phyloP scores from a whole-genome alignment of 1,139 yeast genomes.

The Kurtzmaniella quercitrusa region DNA sequence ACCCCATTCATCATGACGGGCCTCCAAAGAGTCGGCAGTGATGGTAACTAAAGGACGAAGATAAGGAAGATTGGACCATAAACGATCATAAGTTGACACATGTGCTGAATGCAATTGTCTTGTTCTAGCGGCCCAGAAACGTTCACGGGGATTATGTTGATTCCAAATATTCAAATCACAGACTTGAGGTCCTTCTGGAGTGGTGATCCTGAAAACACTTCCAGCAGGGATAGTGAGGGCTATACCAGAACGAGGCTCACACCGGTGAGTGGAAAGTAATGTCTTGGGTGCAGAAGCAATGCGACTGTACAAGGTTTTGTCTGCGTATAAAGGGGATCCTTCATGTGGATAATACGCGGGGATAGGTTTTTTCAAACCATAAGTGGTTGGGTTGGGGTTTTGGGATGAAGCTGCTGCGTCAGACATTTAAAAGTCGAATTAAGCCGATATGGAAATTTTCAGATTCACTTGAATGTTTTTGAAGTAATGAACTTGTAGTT shows the following conservation, averaged over 20 bases:
- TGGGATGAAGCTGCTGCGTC: constrained; percentile 31
- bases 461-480: no score
- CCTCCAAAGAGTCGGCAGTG: constrained; percentile 53
- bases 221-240: constrained; percentile 62
- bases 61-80: constrained; percentile 64
- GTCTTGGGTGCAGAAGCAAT: constrained; percentile 42
- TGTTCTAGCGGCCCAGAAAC: constrained; percentile 68
- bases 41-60: constrained; percentile 62
- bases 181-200: constrained; percentile 70
- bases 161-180: constrained; percentile 68
- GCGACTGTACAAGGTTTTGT: constrained; percentile 40
- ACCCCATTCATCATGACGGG: constrained; percentile 61
- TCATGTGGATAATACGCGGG: constrained; percentile 59
- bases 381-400: constrained; percentile 34
- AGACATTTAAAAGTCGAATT: no score
- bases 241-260: constrained; percentile 54
- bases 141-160: constrained; percentile 55
- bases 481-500: no score
- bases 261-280: constrained; percentile 31
- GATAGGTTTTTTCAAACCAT: constrained; percentile 44
- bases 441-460: not conserved
- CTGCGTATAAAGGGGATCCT: constrained; percentile 50
- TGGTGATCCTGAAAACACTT: constrained; percentile 52
- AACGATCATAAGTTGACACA: constrained; percentile 56
- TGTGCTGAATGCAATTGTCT: constrained; percentile 67